Percentiles rank a stretch among this genome's conserved stretches.
Evolutionary conservation across 2,329 filamentous ascomycete genomes (phyloP).

Genomic region (Fusarium phyllophilum): DNA sequence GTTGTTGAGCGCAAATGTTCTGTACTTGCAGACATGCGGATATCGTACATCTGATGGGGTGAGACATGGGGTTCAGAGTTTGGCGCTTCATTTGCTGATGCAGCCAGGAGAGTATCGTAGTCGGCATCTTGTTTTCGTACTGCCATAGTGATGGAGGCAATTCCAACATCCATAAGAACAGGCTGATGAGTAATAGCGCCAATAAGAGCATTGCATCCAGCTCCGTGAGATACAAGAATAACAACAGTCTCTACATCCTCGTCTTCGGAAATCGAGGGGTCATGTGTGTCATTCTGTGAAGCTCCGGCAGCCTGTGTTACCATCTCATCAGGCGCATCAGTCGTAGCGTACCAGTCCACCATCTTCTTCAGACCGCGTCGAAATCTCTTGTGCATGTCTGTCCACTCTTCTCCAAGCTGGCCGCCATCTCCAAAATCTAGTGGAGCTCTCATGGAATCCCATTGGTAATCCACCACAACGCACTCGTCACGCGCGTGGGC

Average conservation of each 20-base stretch:
- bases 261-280: slow-evolving; percentile 58
- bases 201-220: slow-evolving; percentile 94
- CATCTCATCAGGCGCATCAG: slow-evolving; percentile 62
- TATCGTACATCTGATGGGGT: slow-evolving; percentile 74
- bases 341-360: slow-evolving; percentile 81
- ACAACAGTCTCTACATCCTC: slow-evolving; percentile 80
- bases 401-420: slow-evolving; percentile 92
- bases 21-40: slow-evolving; percentile 77
- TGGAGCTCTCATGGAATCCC: slow-evolving; percentile 87
- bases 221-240: slow-evolving; percentile 91
- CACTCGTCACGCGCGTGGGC: slow-evolving; percentile 90
- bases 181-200: slow-evolving; percentile 92
- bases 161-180: slow-evolving; percentile 87
- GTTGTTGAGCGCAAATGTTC: slow-evolving; percentile 71
- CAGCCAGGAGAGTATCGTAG: slow-evolving; percentile 48
- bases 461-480: slow-evolving; percentile 88
- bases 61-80: slow-evolving; percentile 50
- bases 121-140: slow-evolving; percentile 65
- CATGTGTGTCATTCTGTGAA: slow-evolving; percentile 45
- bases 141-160: slow-evolving; percentile 92
- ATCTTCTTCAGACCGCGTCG: slow-evolving; percentile 80
- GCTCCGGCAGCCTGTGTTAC: slow-evolving; percentile 51
- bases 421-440: slow-evolving; percentile 90
- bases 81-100: slow-evolving; percentile 39
- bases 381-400: slow-evolving; percentile 92